phyloP scores from a whole-genome alignment of 1,139 yeast species.

The Saccharomyces hybrid region DNA sequence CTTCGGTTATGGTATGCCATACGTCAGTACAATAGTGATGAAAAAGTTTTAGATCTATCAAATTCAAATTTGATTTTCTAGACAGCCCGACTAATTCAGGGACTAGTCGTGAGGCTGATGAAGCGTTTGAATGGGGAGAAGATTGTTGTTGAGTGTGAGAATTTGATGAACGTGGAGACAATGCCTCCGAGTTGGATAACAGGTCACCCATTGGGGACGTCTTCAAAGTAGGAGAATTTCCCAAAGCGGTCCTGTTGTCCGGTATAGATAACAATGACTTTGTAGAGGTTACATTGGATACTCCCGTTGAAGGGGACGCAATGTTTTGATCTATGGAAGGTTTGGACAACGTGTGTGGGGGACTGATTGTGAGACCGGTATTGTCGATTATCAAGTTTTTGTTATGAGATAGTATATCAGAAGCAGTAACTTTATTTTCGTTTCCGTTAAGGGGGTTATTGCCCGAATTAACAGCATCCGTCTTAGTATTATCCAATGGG shows the following conservation, averaged over 20 bases:
- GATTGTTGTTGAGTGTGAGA: background rate
- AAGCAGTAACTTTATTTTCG: background rate
- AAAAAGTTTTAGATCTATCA: slow-evolving; percentile 72
- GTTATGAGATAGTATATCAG: background rate
- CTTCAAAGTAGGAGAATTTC: slow-evolving; percentile 1
- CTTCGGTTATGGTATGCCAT: slow-evolving; percentile 79
- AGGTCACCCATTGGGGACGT: slow-evolving; percentile 5
- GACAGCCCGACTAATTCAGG: slow-evolving; percentile 11
- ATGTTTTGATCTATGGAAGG: background rate
- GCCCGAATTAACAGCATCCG: slow-evolving; percentile 4
- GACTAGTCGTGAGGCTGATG: background rate
- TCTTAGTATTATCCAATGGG: slow-evolving; percentile 4
- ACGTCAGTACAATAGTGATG: slow-evolving; percentile 82
- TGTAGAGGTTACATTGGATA: background rate
- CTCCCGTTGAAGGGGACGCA: background rate
- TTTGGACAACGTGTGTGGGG: background rate
- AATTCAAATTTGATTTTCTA: slow-evolving; percentile 42
- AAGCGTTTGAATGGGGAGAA: slow-evolving; percentile 5
- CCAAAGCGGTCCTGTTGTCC: background rate
- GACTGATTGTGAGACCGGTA: background rate
- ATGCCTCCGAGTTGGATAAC: background rate
- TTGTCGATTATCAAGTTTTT: background rate
- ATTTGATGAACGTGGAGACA: background rate
- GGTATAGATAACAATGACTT: background rate
- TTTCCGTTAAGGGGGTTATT: background rate